These are phyloP conservation scores for Sarocladium brachiariae DNA, from an alignment of 2,329 filamentous ascomycete genomes.

Conservation along the genomic window DNA sequence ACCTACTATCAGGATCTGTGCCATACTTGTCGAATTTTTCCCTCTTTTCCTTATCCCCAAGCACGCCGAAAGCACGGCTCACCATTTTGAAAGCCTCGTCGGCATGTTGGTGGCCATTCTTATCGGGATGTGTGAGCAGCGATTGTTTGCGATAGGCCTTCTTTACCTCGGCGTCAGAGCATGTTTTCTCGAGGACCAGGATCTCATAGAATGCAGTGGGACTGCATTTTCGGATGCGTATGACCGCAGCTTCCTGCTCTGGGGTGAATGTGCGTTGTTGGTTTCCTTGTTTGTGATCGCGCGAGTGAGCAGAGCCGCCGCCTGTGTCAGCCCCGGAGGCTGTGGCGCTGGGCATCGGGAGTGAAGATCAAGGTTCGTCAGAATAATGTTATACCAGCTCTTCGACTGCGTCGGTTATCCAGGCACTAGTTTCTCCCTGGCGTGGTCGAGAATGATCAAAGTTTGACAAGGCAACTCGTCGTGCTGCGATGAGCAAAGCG, in stretches of 20 bases:
- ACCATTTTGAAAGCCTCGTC: constrained; percentile 99
- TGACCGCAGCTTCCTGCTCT: constrained; percentile 86
- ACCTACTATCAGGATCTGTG: constrained; percentile 85
- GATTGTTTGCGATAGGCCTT: constrained; percentile 96
- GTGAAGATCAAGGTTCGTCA: neutral
- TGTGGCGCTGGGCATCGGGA: constrained; percentile 32
- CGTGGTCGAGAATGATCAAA: neutral
- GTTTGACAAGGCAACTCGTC: neutral
- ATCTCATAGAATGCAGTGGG: constrained; percentile 96
- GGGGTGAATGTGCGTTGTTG: constrained; percentile 72
- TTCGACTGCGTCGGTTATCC: neutral
- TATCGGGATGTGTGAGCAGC: constrained; percentile 93
- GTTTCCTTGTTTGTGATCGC: constrained; percentile 70
- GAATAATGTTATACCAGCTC: no score
- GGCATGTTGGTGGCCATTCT: constrained; percentile 91
- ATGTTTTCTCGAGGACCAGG: constrained; percentile 63
- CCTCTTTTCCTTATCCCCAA: constrained; percentile 41
- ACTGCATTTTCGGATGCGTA: constrained; percentile 78
- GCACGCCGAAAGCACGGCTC: constrained; percentile 81
- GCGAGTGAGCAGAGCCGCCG: constrained; percentile 37
- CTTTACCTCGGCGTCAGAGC: constrained; percentile 81
- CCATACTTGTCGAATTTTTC: constrained; percentile 82
- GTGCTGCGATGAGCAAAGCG: neutral
- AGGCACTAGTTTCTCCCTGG: no score
- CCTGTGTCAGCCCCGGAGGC: constrained; percentile 48